Percentiles rank a stretch among this genome's conserved stretches.
phyloP scores from a whole-genome alignment of 2,329 filamentous ascomycete species.

The Diaporthe batatas region DNA sequence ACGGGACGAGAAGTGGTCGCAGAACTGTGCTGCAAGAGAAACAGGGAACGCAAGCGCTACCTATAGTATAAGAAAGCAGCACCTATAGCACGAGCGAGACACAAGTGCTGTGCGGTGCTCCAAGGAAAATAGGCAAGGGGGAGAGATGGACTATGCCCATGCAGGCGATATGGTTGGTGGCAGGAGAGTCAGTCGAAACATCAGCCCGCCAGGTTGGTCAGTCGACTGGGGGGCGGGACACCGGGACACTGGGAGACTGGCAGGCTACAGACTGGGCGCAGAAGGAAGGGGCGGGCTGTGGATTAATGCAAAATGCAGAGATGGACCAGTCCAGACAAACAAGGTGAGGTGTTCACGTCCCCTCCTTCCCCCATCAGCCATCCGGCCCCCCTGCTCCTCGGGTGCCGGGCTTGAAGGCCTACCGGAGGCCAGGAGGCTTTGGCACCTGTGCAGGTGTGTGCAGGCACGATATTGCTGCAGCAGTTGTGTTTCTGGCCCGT shows the following conservation, averaged over 20 bases:
- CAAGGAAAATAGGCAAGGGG: constrained; percentile 3
- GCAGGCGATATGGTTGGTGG: constrained; percentile 30
- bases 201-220: constrained; percentile 17
- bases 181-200: constrained; percentile 32
- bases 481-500: background rate
- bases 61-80: constrained; percentile 18
- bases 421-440: constrained; percentile 16
- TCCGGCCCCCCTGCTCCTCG: background rate
- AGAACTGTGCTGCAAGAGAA: constrained; percentile 20
- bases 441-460: constrained; percentile 21
- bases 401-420: constrained; percentile 21
- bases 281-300: constrained; percentile 3
- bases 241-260: constrained; percentile 7
- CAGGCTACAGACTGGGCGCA: background rate
- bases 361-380: no score
- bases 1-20: constrained; percentile 6
- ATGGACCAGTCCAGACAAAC: constrained; percentile 15
- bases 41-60: constrained; percentile 28
- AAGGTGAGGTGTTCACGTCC: constrained; percentile 30
- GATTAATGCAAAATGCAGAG: constrained; percentile 24
- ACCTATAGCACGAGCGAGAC: background rate
- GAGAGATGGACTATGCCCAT: background rate
- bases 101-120: background rate
- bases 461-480: constrained; percentile 19
- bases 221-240: constrained; percentile 4